Conservation (phyloP, 2,329 filamentous ascomycete species). For the Ceratocystis ficicola region DNA sequence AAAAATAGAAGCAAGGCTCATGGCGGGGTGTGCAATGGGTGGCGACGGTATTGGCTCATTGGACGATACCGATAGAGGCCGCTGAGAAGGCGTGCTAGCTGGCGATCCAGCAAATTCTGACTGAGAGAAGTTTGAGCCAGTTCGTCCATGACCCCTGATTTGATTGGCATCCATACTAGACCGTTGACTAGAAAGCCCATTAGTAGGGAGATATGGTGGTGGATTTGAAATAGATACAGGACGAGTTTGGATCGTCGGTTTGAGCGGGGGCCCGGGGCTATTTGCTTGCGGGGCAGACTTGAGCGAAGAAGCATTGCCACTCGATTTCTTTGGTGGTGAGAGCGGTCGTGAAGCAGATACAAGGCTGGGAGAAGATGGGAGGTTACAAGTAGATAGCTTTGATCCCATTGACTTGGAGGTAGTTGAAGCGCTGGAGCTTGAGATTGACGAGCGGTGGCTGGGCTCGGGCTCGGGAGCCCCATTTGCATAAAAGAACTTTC, state of each 20-base stretch:
- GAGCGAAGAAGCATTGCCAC: constrained; percentile 5
- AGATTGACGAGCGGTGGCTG: constrained; percentile 30
- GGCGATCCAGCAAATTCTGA: constrained; percentile 10
- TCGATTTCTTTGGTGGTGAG: constrained; percentile 20
- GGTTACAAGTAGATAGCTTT: constrained; percentile 31
- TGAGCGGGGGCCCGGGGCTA: constrained; percentile 14
- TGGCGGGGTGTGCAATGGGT: constrained; percentile 26
- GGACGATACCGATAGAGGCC: constrained; percentile 24
- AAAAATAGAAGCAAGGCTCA: constrained; percentile 45
- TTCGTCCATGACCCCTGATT: constrained; percentile 9
- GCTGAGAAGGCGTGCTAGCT: constrained; percentile 22
- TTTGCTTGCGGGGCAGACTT: constrained; percentile 14
- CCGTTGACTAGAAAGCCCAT: constrained; percentile 14
- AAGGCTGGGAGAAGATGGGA: constrained; percentile 16
- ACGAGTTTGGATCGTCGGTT: constrained; percentile 15
- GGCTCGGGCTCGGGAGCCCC: constrained; percentile 42
- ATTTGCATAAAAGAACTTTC: constrained; percentile 68
- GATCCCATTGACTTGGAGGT: constrained; percentile 31
- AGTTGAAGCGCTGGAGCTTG: constrained; percentile 38
- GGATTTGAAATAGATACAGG: constrained; percentile 21
- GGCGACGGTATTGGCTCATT: constrained; percentile 14
- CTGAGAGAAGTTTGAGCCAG: constrained; percentile 18
- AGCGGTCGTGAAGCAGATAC: constrained; percentile 14
- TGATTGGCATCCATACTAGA: constrained; percentile 18
- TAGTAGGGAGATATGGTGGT: constrained; percentile 16